Percentiles rank a stretch among this genome's conserved stretches.
These are phyloP conservation scores for Ceratocystis huliohia DNA, from an alignment of 2,329 filamentous ascomycete species.

Conservation along the genomic window DNA sequence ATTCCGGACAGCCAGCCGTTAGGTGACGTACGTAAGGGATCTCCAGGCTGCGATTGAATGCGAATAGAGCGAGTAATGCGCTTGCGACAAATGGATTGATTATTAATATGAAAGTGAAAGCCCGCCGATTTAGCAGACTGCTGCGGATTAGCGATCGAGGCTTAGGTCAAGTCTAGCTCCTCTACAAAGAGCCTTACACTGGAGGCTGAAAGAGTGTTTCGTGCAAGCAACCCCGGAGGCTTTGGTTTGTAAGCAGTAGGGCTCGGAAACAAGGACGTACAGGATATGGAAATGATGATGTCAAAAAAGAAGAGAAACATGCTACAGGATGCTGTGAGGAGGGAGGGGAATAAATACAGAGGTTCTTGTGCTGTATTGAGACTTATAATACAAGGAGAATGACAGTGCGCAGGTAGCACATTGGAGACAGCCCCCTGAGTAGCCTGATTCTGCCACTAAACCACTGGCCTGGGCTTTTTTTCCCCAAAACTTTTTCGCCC, in stretches of 20 bases:
- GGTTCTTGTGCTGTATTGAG: background rate
- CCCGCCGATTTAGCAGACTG: background rate
- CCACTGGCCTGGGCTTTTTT: constrained; percentile 7
- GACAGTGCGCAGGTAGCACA: background rate
- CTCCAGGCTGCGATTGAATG: constrained; percentile 21
- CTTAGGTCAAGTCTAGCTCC: background rate
- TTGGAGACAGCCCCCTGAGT: background rate
- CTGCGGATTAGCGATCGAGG: background rate
- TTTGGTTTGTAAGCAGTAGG: background rate
- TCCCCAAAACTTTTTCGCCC: background rate
- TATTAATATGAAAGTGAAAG: background rate
- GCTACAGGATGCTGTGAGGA: background rate
- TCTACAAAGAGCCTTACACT: background rate
- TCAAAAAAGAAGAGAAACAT: background rate
- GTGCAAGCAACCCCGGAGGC: background rate
- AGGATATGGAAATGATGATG: background rate
- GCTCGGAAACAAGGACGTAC: background rate
- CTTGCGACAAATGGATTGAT: background rate
- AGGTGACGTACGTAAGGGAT: background rate
- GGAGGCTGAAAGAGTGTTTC: background rate
- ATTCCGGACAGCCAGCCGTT: background rate
- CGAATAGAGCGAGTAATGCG: background rate
- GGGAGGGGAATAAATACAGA: background rate
- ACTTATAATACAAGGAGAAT: background rate
- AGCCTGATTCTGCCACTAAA: background rate